Evolutionary conservation across 352 stramenopile genomes (phyloP), one percentile per base, ranked within the genome.

Genomic region (Globisporangium cystogenes): DNA sequence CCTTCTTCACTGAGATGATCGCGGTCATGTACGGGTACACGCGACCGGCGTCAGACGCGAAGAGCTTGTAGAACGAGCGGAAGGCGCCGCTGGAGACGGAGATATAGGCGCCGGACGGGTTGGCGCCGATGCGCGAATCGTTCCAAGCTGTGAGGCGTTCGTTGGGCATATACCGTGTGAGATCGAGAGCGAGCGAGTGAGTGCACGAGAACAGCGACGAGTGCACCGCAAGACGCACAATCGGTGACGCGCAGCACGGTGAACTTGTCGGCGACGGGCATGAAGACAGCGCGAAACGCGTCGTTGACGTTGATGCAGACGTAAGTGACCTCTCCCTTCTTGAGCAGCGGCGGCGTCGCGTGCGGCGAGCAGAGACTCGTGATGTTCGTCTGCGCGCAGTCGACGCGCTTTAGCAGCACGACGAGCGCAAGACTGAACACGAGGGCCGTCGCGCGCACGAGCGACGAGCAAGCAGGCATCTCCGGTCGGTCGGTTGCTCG

Each of bases 231-330:
- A 29, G 11, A 74, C 75, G 43, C 72, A 92, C 82, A 89, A 59
- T 89, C 74, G 7, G 68, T 74, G 49, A 92, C 63, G 53, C 79
- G 76, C 21, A 92, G 60, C 40, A 89, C 79, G 10, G 81, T 88
- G 64, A 88, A 92, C 41, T 88, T 74, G 51, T 92, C 82, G 11
- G 75, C 77, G 1, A 86, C 55, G 3, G 82, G 82, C 33, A 72
- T 88, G 69, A 92, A 92, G 14, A 92, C 67, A 3, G 73, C 74
- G 55, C 82, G 79, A 52, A 83, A 88, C 48, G 78, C 54, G 46
- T 86, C 70, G 50, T 90, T 92, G 48, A 90, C 68, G 56, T 92
- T 92, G 55, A 90, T 58, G 53, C 82, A 92, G 16, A 92, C 69
- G 45, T 85, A 89, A 2, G 82, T 90, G n/a, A 37, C 46, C 12